Evolutionary conservation across 2,329 filamentous ascomycete species (phyloP).

Genomic region (Cladosporium sp.): DNA sequence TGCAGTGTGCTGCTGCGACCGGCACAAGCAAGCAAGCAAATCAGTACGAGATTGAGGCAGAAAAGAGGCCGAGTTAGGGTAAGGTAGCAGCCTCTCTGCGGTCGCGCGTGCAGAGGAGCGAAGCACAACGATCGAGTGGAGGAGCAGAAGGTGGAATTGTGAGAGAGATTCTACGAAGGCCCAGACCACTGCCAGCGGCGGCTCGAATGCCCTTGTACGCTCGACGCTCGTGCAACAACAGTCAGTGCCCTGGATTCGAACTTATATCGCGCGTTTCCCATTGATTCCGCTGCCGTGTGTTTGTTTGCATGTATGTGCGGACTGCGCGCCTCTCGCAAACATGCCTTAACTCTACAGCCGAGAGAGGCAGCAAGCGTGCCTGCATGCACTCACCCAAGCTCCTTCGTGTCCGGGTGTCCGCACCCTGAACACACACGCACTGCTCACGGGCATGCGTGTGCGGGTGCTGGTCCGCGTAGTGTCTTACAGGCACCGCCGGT

Average conservation of each 20-base stretch:
- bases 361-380: neutral
- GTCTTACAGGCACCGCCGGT: neutral
- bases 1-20: neutral
- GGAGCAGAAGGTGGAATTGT: neutral
- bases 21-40: neutral
- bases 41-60: neutral
- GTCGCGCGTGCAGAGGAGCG: neutral
- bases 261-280: neutral
- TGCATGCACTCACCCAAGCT: neutral
- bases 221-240: conserved; percentile 12
- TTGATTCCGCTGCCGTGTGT: neutral
- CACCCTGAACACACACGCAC: neutral
- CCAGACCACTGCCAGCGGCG: neutral
- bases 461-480: neutral
- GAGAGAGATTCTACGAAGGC: neutral
- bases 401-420: conserved; percentile 1
- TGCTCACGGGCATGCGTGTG: conserved; percentile 10
- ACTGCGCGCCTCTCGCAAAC: neutral
- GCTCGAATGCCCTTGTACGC: neutral
- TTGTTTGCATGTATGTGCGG: too few relatives aligned
- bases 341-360: conserved; percentile 1
- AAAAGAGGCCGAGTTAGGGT: neutral
- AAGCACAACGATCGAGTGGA: neutral
- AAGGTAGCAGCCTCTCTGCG: neutral
- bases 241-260: neutral